Percentiles rank a stretch among this genome's conserved stretches.
Evolutionary conservation across 306 rosid genomes (phyloP).

Genomic region (barrel medic (Medicago truncatula)): MtrunA17r5.0-ANR NC_053043.1:35661001-35661500

Average conservation of each 20-base stretch:
- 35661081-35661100: slow-evolving; percentile 29
- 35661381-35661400: slow-evolving; percentile 35
- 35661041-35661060: slow-evolving; percentile 27
- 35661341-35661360: slow-evolving; percentile 93
- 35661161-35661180: slow-evolving; percentile 73
- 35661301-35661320: slow-evolving; percentile 93
- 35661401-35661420: slow-evolving; percentile 29
- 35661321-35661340: slow-evolving; percentile 93
- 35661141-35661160: slow-evolving; percentile 30
- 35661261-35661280: slow-evolving; percentile 81
- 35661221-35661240: slow-evolving; percentile 73
- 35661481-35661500: slow-evolving; percentile 77
- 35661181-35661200: slow-evolving; percentile 90
- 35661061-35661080: slow-evolving; percentile 4
- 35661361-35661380: slow-evolving; percentile 60
- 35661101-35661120: slow-evolving; percentile 22
- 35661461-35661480: slow-evolving; percentile 94
- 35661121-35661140: slow-evolving; percentile 19
- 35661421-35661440: slow-evolving; percentile 25
- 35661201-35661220: slow-evolving; percentile 85
- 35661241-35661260: slow-evolving; percentile 82
- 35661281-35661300: slow-evolving; percentile 92
- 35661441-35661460: slow-evolving; percentile 29
- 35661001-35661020: slow-evolving; percentile 19
- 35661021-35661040: slow-evolving; percentile 9